Evolutionary conservation across 441 rosid species (phyloP), one percentile per base, ranked within the genome.

Genomic region (Flueggea neowawraea): DNA sequence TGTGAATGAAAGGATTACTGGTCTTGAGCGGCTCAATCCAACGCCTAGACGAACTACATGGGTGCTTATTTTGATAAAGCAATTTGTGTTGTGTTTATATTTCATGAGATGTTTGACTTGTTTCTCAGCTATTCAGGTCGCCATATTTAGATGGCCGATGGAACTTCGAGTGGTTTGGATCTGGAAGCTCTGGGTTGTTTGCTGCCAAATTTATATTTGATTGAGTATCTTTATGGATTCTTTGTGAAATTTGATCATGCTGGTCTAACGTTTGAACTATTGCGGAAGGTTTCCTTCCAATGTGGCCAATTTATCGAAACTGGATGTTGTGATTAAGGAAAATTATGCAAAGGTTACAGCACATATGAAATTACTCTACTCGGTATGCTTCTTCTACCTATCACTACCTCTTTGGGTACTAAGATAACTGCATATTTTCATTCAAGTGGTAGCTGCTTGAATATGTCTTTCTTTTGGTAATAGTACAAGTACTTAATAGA

Each of bases 121-220:
- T 78, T 77, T 15, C 73, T 74, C 80, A 79, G 84, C 83, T 80
- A 70, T 75, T 49, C 90, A 93, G 98, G 88, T 90, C 97, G 43
- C 97, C 97, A 41, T 87, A 62, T 77, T 74, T 93, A 54, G 91
- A 93, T 78, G 95, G 97, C 32, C 81, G 79, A 16, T 93, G 98
- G 98, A 87, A 81, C 65, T 88, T 93, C 31, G 91, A 90, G 77
- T 93, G 97, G 97, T 88, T 93, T 76, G 97, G 93, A 0, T 74
- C 84, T 49, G 88, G 95, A 66, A 85, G 79, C 68, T 85, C 85
- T 12, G 95, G 90, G 58, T 72, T 88, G n/a, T 80, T 73, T 66
- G 84, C 90, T 77, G 91, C 91, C 59, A 83, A 64, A 60, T 66
- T 88, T 65, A 68, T 87, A 45, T 84, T 85, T 0, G 87, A 85